phyloP scores from a whole-genome alignment of 2,329 filamentous ascomycete species.

The Aschersonia sp. region DNA sequence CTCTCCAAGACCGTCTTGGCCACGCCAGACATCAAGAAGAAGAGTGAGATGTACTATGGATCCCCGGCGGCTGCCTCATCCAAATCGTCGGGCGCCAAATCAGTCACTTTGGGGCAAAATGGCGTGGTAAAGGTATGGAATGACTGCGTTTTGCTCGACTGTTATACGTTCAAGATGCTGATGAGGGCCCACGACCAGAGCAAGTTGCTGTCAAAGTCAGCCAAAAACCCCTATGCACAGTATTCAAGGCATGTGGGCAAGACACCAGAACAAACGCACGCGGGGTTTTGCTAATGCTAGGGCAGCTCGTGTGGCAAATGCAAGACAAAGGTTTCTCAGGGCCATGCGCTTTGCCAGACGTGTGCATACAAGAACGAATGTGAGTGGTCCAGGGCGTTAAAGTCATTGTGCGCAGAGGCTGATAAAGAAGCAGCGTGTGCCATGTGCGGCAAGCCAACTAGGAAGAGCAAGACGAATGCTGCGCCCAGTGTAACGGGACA shows the following conservation, averaged over 20 bases:
- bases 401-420: constrained; percentile 2
- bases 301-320: constrained; percentile 42
- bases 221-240: constrained; percentile 51
- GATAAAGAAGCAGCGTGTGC: constrained; percentile 34
- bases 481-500: constrained; percentile 43
- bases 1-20: constrained; percentile 43
- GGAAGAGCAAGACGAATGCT: constrained; percentile 27
- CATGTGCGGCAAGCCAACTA: constrained; percentile 48
- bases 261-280: background rate
- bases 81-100: constrained; percentile 23
- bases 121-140: constrained; percentile 41
- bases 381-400: constrained; percentile 17
- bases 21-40: constrained; percentile 52
- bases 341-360: constrained; percentile 43
- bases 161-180: background rate
- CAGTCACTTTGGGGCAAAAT: constrained; percentile 40
- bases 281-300: background rate
- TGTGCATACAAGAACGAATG: constrained; percentile 49
- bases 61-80: constrained; percentile 30
- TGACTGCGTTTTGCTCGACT: background rate
- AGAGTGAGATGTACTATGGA: constrained; percentile 51
- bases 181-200: constrained; percentile 25
- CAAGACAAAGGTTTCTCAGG: constrained; percentile 49
- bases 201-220: constrained; percentile 48
- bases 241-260: constrained; percentile 26